phyloP scores from a whole-genome alignment of 768 basidiomycete species.

The Rhodotorula kratochvilovae region DNA sequence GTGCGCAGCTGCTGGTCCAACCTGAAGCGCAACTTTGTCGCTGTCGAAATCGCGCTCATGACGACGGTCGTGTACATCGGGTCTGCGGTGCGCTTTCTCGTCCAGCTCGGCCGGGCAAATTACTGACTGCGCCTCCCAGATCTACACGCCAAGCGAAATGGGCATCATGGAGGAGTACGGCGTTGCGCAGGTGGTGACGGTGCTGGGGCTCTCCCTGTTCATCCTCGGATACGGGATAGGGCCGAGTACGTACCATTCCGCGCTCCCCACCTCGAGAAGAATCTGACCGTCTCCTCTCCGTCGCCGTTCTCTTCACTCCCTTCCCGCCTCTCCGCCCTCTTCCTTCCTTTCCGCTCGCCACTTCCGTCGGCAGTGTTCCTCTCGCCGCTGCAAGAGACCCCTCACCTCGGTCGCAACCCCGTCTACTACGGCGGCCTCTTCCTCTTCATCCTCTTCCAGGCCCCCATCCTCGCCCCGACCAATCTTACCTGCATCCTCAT shows the following conservation, averaged over 20 bases:
- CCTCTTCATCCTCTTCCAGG: constrained; percentile 48
- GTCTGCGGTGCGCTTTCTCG: not conserved
- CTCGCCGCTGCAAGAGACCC: constrained; percentile 47
- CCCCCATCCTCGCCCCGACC: constrained; percentile 19
- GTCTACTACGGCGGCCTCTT: constrained; percentile 48
- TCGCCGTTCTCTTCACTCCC: too few relatives aligned
- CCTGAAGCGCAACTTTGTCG: constrained; percentile 16
- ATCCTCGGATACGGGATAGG: constrained; percentile 46
- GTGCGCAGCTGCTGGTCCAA: constrained; percentile 20
- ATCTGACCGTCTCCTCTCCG: not conserved
- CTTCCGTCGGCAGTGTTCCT: constrained; percentile 38
- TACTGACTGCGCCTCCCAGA: not conserved
- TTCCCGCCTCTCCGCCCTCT: too few relatives aligned
- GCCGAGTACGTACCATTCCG: constrained; percentile 33
- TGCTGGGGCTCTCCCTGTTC: constrained; percentile 46
- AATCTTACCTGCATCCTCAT: not conserved
- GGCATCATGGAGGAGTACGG: constrained; percentile 36
- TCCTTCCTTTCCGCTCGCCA: too few relatives aligned
- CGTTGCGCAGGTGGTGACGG: constrained; percentile 38
- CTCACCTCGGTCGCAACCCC: constrained; percentile 47
- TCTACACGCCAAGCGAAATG: constrained; percentile 28
- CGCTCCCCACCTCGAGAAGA: too few relatives aligned
- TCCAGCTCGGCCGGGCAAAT: too few relatives aligned
- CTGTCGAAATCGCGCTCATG: constrained; percentile 14
- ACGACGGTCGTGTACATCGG: constrained; percentile 44